These are phyloP conservation scores for Astathelohania contejeani DNA, from an alignment of 371 early-diverging fungal species.

Conservation along the genomic window DNA sequence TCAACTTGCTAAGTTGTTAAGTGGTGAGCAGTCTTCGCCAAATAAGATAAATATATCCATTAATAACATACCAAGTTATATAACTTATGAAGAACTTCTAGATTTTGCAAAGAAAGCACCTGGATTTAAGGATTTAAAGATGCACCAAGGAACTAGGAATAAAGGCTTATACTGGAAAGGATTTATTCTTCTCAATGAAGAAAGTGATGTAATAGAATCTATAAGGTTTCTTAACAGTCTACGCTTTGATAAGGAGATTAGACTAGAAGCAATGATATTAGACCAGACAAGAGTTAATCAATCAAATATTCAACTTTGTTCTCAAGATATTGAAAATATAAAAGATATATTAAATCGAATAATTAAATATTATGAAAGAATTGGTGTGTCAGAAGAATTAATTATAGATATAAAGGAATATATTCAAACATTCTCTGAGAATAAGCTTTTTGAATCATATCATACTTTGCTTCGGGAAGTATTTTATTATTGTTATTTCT, in stretches of 20 bases:
- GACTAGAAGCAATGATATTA: neutral
- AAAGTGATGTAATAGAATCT: neutral
- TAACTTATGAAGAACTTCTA: neutral
- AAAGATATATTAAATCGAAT: neutral
- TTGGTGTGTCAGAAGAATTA: neutral
- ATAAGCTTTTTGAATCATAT: neutral
- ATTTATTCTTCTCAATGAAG: neutral
- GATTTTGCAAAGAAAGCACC: neutral
- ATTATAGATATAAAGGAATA: neutral
- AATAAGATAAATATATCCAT: neutral
- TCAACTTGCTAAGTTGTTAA: too few relatives aligned
- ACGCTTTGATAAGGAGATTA: neutral
- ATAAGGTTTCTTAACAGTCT: neutral
- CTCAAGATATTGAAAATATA: neutral
- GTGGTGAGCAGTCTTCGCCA: too few relatives aligned
- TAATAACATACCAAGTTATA: neutral
- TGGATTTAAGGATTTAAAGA: neutral
- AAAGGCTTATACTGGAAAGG: neutral
- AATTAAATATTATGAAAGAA: neutral
- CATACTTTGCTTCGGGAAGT: neutral
- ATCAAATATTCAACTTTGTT: neutral
- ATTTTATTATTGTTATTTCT: conserved; percentile 1
- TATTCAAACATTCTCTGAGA: neutral
- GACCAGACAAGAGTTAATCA: neutral
- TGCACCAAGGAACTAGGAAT: neutral